Percentiles rank a stretch among this genome's conserved stretches.
Evolutionary conservation across 768 basidiomycete genomes (phyloP).

Genomic region (Tulasnella sp.): DNA sequence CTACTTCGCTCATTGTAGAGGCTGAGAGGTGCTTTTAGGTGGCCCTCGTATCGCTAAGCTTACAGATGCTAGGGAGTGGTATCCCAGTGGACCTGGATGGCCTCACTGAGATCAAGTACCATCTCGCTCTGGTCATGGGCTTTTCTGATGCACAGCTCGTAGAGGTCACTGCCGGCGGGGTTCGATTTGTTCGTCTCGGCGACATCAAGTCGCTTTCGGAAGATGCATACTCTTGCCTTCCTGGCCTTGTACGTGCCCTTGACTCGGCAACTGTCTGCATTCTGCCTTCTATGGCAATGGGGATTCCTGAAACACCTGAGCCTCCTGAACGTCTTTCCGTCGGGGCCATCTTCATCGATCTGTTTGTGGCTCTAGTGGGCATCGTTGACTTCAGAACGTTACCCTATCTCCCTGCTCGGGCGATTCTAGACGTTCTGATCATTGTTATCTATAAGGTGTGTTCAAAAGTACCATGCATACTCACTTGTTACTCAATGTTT

Average conservation of each 20-base stretch:
- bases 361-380: slow-evolving; percentile 40
- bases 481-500: background rate
- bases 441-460: slow-evolving; percentile 49
- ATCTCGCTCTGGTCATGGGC: slow-evolving; percentile 37
- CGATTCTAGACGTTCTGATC: slow-evolving; percentile 48
- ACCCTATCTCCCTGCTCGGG: slow-evolving; percentile 46
- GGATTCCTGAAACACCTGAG: slow-evolving; percentile 33
- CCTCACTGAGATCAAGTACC: slow-evolving; percentile 47
- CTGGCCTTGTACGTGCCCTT: slow-evolving; percentile 43
- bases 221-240: slow-evolving; percentile 41
- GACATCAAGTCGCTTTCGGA: slow-evolving; percentile 34
- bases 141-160: slow-evolving; percentile 40
- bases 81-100: slow-evolving; percentile 39
- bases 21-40: slow-evolving; percentile 31
- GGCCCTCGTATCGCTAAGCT: slow-evolving; percentile 42
- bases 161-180: slow-evolving; percentile 35
- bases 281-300: slow-evolving; percentile 38
- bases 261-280: slow-evolving; percentile 45
- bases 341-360: slow-evolving; percentile 53
- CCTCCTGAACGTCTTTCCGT: slow-evolving; percentile 35
- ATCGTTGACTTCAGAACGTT: slow-evolving; percentile 35
- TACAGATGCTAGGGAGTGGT: slow-evolving; percentile 58
- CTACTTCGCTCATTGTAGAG: background rate
- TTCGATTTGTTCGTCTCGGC: slow-evolving; percentile 46
- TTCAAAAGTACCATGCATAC: no score